These are phyloP conservation scores for Phallus indusiatus DNA, from an alignment of 768 basidiomycete genomes.

Conservation along the genomic window DNA sequence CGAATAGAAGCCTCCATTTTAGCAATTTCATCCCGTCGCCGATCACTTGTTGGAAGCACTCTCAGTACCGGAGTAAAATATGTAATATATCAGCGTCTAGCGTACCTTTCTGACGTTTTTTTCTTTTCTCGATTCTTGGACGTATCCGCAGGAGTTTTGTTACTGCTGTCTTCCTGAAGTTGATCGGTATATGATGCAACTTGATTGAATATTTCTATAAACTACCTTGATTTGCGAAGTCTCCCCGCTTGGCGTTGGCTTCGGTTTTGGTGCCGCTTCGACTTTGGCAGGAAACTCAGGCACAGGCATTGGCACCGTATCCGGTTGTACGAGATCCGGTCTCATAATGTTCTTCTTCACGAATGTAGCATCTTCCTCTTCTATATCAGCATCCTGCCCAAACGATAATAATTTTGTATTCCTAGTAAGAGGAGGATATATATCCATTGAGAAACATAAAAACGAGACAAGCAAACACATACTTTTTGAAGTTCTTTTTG, in stretches of 20 bases:
- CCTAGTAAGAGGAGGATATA: conserved; percentile 33
- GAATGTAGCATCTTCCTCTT: conserved; percentile 41
- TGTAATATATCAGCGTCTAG: background rate
- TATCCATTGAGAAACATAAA: background rate
- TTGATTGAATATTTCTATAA: background rate
- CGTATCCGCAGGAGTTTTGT: conserved; percentile 36
- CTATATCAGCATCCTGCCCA: conserved; percentile 54
- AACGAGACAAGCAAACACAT: background rate
- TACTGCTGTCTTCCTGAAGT: conserved; percentile 12
- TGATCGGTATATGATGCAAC: background rate
- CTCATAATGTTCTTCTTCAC: conserved; percentile 72
- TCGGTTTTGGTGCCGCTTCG: background rate
- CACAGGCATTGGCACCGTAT: background rate
- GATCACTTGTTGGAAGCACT: conserved; percentile 31
- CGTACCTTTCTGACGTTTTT: conserved; percentile 51
- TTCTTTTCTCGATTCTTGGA: conserved; percentile 69
- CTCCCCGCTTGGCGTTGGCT: conserved; percentile 25
- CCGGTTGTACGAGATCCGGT: conserved; percentile 40
- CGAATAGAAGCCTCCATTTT: conserved; percentile 87
- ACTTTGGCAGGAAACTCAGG: background rate
- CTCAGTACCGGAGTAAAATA: background rate
- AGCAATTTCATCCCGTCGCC: conserved; percentile 68
- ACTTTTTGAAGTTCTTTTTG: conserved; percentile 84
- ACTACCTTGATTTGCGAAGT: conserved; percentile 17
- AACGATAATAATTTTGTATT: conserved; percentile 89